Evolutionary conservation across 2,329 filamentous ascomycete species (phyloP).

Genomic region (Thelonectria discophora): DNA sequence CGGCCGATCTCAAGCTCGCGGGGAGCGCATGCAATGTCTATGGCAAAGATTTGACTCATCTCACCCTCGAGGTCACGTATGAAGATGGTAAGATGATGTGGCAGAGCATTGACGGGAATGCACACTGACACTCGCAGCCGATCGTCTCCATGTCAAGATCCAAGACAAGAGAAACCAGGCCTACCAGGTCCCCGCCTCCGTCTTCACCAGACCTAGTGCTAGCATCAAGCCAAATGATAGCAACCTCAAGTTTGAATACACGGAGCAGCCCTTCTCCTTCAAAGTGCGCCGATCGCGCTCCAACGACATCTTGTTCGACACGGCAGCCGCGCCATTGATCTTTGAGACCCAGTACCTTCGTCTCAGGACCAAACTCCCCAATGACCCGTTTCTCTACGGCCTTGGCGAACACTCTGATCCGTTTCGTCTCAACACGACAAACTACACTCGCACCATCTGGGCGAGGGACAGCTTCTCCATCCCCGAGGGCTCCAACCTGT

Average conservation of each 20-base stretch:
- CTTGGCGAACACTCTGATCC: constrained; percentile 80
- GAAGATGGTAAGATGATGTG: constrained; percentile 34
- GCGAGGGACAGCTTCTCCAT: constrained; percentile 65
- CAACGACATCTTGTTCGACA: constrained; percentile 72
- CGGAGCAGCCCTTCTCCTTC: constrained; percentile 71
- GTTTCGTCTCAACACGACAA: constrained; percentile 72
- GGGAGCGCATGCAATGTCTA: constrained; percentile 80
- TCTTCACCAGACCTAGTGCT: constrained; percentile 64
- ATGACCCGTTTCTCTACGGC: constrained; percentile 77
- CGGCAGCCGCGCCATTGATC: constrained; percentile 70
- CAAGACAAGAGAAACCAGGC: constrained; percentile 73
- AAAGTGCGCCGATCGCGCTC: constrained; percentile 57
- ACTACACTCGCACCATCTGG: constrained; percentile 71
- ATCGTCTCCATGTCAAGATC: constrained; percentile 77
- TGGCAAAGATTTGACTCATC: constrained; percentile 74
- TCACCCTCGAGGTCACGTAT: constrained; percentile 69
- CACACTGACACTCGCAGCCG: constrained; percentile 34
- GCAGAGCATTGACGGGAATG: neutral
- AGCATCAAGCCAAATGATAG: constrained; percentile 40
- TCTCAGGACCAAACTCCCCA: constrained; percentile 74
- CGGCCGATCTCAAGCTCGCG: constrained; percentile 74
- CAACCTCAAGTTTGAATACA: constrained; percentile 58
- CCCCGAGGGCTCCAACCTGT: constrained; percentile 71
- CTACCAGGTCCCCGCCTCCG: constrained; percentile 77
- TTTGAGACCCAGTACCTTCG: constrained; percentile 83